phyloP scores from a whole-genome alignment of 108 stramenopile genomes.

The Hondaea fermentalgiana region DNA sequence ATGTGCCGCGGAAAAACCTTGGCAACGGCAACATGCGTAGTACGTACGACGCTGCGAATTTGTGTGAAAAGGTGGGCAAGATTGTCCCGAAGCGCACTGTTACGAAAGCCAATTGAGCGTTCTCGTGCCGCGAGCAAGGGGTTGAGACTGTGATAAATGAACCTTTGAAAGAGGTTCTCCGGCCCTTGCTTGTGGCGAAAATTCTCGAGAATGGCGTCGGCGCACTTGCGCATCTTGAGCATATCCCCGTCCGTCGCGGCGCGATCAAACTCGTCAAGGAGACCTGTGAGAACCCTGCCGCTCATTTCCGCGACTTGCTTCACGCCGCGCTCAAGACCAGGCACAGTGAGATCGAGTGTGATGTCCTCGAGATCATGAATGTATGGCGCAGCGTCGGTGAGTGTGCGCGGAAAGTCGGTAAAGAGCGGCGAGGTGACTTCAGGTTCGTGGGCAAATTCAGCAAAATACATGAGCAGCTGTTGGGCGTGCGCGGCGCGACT shows the following conservation, averaged over 20 bases:
- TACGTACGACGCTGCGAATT: not conserved
- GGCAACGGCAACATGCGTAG: constrained; percentile 1
- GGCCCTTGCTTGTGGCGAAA: not conserved
- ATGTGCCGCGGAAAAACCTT: not conserved
- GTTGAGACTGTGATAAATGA: not conserved
- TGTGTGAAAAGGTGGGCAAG: not conserved
- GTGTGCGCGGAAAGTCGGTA: not conserved
- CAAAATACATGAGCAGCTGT: not conserved
- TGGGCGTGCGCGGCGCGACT: not conserved
- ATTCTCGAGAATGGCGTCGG: not conserved
- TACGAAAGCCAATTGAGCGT: not conserved
- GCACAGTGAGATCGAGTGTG: not conserved
- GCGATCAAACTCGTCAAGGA: not conserved
- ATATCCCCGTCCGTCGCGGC: not conserved
- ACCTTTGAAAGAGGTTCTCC: not conserved
- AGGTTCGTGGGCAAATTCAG: not conserved
- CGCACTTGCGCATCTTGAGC: not conserved
- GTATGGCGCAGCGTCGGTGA: not conserved
- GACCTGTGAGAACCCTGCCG: not conserved
- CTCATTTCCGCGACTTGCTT: not conserved
- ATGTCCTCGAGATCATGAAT: not conserved
- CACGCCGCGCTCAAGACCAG: not conserved
- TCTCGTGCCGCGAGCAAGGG: not conserved
- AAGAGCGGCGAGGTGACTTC: not conserved
- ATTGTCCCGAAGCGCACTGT: not conserved